Conservation (phyloP, 495 filamentous ascomycete genomes). For the Venustampulla echinocandica region DNA sequence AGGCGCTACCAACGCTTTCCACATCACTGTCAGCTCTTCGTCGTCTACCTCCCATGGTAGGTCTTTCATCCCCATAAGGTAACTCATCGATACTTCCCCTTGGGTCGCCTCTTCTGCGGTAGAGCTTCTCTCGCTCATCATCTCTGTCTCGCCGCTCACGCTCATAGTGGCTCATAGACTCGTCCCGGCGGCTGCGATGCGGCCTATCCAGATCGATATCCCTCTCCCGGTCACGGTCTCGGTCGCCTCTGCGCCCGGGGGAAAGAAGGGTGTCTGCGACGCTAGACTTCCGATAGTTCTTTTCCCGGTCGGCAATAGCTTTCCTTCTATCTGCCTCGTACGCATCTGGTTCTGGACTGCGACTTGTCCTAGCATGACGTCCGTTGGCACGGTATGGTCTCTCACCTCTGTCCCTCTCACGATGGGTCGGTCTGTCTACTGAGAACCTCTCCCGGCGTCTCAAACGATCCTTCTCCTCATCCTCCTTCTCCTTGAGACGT, state of each 20-base stretch:
- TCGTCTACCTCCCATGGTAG: slow-evolving; percentile 49
- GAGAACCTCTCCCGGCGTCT: slow-evolving; percentile 54
- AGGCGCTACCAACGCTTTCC: slow-evolving; percentile 58
- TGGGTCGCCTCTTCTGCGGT: slow-evolving; percentile 70
- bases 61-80: slow-evolving; percentile 76
- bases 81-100: slow-evolving; percentile 70
- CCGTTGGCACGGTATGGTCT: slow-evolving; percentile 51
- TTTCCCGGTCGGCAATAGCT: slow-evolving; percentile 77
- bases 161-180: slow-evolving; percentile 29
- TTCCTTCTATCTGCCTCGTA: slow-evolving; percentile 85
- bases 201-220: slow-evolving; percentile 43
- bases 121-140: slow-evolving; percentile 61
- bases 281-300: slow-evolving; percentile 72
- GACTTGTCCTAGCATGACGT: slow-evolving; percentile 50
- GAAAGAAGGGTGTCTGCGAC: slow-evolving; percentile 53
- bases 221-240: slow-evolving; percentile 36
- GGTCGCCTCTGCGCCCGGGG: slow-evolving; percentile 36
- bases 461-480: slow-evolving; percentile 63
- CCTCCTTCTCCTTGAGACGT: slow-evolving; percentile 83
- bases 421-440: slow-evolving; percentile 48
- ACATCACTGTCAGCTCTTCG: slow-evolving; percentile 67
- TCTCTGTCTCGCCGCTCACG: slow-evolving; percentile 39
- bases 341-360: slow-evolving; percentile 75
- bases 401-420: slow-evolving; percentile 50
- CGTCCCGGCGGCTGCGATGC: slow-evolving; percentile 30